Conservation (phyloP, 1,139 yeast genomes). For the Debaryomycetaceae sp. region DNA sequence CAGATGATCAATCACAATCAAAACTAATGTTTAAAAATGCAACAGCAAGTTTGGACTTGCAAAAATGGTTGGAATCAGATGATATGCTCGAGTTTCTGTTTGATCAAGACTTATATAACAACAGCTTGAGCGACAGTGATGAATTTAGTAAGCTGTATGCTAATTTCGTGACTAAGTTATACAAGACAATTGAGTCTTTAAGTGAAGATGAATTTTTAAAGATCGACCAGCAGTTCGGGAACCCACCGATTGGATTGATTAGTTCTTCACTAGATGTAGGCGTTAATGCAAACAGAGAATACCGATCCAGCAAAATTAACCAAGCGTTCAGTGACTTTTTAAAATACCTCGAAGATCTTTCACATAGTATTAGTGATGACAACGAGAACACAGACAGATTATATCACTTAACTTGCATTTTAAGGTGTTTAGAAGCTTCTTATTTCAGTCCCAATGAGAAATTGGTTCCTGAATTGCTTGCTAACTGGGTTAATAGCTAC, state of each 20-base stretch:
- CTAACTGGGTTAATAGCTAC: slow-evolving; percentile 64
- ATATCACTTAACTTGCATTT: slow-evolving; percentile 44
- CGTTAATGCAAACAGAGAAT: slow-evolving; percentile 6
- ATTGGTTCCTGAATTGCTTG: slow-evolving; percentile 43
- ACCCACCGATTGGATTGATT: slow-evolving; percentile 34
- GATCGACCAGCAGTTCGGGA: slow-evolving; percentile 18
- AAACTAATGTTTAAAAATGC: slow-evolving; percentile 7
- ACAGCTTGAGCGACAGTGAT: slow-evolving; percentile 19
- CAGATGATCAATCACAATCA: slow-evolving; percentile 8
- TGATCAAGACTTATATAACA: slow-evolving; percentile 22
- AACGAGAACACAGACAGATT: slow-evolving; percentile 13
- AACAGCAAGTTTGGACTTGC: slow-evolving; percentile 18
- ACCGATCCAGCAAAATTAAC: slow-evolving; percentile 17
- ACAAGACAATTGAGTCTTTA: slow-evolving; percentile 32
- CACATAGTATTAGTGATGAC: slow-evolving; percentile 9
- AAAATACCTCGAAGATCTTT: slow-evolving; percentile 20
- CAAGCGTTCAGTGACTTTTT: slow-evolving; percentile 25
- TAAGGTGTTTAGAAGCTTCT: slow-evolving; percentile 56
- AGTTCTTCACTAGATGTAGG: slow-evolving; percentile 15
- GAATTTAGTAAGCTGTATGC: slow-evolving; percentile 19
- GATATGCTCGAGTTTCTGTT: slow-evolving; percentile 30
- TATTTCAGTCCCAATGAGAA: slow-evolving; percentile 42
- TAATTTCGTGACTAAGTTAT: slow-evolving; percentile 29
- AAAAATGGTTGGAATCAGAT: slow-evolving; percentile 36
- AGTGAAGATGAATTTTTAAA: slow-evolving; percentile 15